Evolutionary conservation across 352 stramenopile genomes (phyloP).

Genomic region (Globisporangium canariense): DNA sequence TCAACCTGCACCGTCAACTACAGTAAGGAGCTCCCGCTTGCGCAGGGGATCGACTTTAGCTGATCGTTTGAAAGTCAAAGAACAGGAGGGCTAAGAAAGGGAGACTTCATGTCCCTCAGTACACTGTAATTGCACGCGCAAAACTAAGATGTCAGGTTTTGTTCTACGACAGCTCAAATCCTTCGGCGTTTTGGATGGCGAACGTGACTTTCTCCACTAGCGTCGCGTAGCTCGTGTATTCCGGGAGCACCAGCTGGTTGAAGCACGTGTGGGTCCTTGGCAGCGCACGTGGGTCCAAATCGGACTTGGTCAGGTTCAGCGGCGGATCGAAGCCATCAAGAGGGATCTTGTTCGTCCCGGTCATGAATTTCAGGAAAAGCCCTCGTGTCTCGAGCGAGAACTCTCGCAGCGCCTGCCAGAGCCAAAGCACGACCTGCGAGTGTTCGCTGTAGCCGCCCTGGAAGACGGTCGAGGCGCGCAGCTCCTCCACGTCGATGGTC

Average conservation of each 20-base stretch:
- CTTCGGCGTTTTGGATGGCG: slow-evolving; percentile 73
- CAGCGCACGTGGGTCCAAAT: slow-evolving; percentile 63
- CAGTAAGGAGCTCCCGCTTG: slow-evolving; percentile 89
- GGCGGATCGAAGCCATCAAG: slow-evolving; percentile 85
- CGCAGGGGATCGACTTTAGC: slow-evolving; percentile 91
- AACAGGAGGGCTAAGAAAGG: too few species aligned
- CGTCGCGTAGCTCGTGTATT: slow-evolving; percentile 62
- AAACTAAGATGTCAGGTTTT: neutral
- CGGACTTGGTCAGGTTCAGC: slow-evolving; percentile 81
- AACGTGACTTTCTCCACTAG: slow-evolving; percentile 77
- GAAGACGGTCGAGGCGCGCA: slow-evolving; percentile 75
- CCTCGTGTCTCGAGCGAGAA: slow-evolving; percentile 57
- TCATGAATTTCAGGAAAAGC: slow-evolving; percentile 84
- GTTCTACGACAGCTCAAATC: slow-evolving; percentile 72
- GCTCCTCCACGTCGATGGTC: slow-evolving; percentile 81
- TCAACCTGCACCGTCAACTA: slow-evolving; percentile 93
- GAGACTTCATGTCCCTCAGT: neutral
- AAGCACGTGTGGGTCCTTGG: slow-evolving; percentile 85
- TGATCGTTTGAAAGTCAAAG: slow-evolving; percentile 18
- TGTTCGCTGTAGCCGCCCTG: slow-evolving; percentile 79
- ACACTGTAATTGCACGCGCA: slow-evolving; percentile 2
- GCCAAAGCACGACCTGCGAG: slow-evolving; percentile 72
- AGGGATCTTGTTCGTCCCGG: slow-evolving; percentile 77
- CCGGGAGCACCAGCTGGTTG: slow-evolving; percentile 85
- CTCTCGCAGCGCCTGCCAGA: slow-evolving; percentile 80